phyloP scores from a whole-genome alignment of 1,139 yeast genomes.

The Blastobotrys persicus region DNA sequence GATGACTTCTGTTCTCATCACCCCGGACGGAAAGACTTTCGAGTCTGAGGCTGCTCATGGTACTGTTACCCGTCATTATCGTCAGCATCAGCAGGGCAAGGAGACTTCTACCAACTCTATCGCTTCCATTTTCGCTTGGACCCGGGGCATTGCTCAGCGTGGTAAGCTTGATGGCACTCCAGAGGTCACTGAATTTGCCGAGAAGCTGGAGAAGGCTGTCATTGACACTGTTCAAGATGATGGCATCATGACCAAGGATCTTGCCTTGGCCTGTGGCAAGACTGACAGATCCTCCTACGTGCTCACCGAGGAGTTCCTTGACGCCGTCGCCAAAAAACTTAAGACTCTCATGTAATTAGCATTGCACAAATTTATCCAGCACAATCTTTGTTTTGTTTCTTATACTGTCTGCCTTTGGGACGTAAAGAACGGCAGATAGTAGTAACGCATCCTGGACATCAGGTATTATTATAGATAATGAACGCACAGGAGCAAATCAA shows the following conservation, averaged over 20 bases:
- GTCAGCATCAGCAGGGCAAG: conserved; percentile 92
- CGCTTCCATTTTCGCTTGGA: conserved; percentile 98
- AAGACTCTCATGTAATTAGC: conserved; percentile 6
- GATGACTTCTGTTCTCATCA: conserved; percentile 90
- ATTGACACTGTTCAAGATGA: conserved; percentile 82
- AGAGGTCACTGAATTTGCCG: conserved; percentile 76
- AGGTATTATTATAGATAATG: too few species aligned
- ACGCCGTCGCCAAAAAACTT: conserved; percentile 57
- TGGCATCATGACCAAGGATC: conserved; percentile 91
- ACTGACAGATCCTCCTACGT: conserved; percentile 69
- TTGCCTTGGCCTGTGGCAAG: conserved; percentile 84
- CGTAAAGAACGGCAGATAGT: too few species aligned
- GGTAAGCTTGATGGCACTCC: conserved; percentile 86
- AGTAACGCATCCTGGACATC: too few species aligned
- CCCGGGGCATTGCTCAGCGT: conserved; percentile 87
- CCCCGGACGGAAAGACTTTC: conserved; percentile 94
- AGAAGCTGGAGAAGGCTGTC: conserved; percentile 75
- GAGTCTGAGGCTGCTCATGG: conserved; percentile 98
- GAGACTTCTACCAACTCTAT: conserved; percentile 98
- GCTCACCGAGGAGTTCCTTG: conserved; percentile 86
- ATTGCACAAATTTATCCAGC: too few species aligned
- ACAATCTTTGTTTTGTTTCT: too few species aligned
- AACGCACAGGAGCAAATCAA: too few species aligned
- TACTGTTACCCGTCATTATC: conserved; percentile 92
- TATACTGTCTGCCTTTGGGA: too few species aligned